Percentiles rank a stretch among this genome's conserved stretches.
Evolutionary conservation across 371 early-diverging fungal genomes (phyloP).

Genomic region (Mucor velutinosus): DNA sequence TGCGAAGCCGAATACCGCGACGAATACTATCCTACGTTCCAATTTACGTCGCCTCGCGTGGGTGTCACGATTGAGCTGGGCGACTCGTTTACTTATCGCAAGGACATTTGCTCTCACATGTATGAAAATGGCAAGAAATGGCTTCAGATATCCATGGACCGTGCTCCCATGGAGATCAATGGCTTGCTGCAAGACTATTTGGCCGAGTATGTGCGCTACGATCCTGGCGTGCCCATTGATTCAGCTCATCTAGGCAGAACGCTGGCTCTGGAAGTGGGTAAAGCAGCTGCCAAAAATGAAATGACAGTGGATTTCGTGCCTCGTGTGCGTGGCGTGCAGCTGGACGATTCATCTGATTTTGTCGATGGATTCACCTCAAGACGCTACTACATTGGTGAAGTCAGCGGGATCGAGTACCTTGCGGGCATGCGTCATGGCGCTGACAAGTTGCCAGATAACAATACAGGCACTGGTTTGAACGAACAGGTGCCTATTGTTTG

Average conservation of each 20-base stretch:
- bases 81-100: constrained; percentile 77
- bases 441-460: constrained; percentile 7
- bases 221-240: constrained; percentile 51
- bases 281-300: constrained; percentile 51
- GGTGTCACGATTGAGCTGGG: constrained; percentile 74
- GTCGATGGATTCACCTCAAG: constrained; percentile 61
- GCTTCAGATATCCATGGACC: constrained; percentile 58
- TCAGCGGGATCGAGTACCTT: constrained; percentile 59
- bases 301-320: constrained; percentile 48
- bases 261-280: constrained; percentile 76
- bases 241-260: constrained; percentile 73
- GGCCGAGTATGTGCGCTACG: constrained; percentile 58
- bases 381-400: constrained; percentile 61
- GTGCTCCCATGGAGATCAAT: constrained; percentile 62
- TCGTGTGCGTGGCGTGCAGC: constrained; percentile 43
- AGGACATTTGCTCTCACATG: constrained; percentile 64
- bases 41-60: constrained; percentile 69
- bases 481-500: constrained; percentile 51
- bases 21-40: constrained; percentile 79
- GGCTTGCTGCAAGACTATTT: constrained; percentile 71
- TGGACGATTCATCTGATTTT: constrained; percentile 64
- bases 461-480: constrained; percentile 16
- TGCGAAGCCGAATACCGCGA: constrained; percentile 83
- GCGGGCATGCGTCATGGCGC: background rate
- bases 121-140: constrained; percentile 70